Conservation (phyloP, 1,284 basidiomycete genomes). For the Marasmius sp. region DNA sequence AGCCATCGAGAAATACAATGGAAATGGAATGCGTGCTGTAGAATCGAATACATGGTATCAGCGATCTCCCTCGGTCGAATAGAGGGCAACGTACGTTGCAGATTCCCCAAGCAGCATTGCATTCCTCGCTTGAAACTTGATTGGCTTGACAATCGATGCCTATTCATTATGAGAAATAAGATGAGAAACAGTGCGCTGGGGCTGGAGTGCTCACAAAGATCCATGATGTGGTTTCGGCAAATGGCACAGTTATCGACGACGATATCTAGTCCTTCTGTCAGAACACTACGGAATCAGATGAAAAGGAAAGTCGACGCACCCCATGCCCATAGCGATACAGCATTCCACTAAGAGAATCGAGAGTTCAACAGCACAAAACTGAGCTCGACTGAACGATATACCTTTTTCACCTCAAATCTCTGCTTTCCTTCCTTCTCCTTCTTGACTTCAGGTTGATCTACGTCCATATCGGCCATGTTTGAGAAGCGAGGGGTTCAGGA, state of each 20-base stretch:
- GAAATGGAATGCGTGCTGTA: slow-evolving; percentile 98
- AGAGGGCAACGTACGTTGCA: slow-evolving; percentile 77
- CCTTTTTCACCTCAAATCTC: slow-evolving; percentile 96
- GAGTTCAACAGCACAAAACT: slow-evolving; percentile 4
- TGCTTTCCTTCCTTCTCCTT: slow-evolving; percentile 67
- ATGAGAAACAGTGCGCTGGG: background rate
- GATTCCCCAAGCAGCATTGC: slow-evolving; percentile 98
- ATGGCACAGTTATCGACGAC: slow-evolving; percentile 97
- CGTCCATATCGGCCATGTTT: slow-evolving; percentile 77
- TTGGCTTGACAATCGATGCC: slow-evolving; percentile 99
- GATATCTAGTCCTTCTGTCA: slow-evolving; percentile 61
- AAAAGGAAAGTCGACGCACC: slow-evolving; percentile 48
- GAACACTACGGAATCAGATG: slow-evolving; percentile 9
- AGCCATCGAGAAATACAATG: slow-evolving; percentile 99
- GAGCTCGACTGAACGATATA: slow-evolving; percentile 28
- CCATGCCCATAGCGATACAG: slow-evolving; percentile 96
- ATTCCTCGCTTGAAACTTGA: slow-evolving; percentile 96
- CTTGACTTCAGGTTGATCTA: slow-evolving; percentile 56
- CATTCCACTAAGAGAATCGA: slow-evolving; percentile 79
- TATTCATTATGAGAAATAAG: slow-evolving; percentile 29
- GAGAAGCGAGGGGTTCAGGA: background rate
- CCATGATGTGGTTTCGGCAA: slow-evolving; percentile 98
- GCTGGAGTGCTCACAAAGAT: slow-evolving; percentile 71
- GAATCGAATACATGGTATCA: background rate
- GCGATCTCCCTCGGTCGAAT: background rate